Evolutionary conservation across 2,329 filamentous ascomycete genomes (phyloP), one percentile per base, ranked within the genome.

Genomic region (Hymenoscyphus albidus): DNA sequence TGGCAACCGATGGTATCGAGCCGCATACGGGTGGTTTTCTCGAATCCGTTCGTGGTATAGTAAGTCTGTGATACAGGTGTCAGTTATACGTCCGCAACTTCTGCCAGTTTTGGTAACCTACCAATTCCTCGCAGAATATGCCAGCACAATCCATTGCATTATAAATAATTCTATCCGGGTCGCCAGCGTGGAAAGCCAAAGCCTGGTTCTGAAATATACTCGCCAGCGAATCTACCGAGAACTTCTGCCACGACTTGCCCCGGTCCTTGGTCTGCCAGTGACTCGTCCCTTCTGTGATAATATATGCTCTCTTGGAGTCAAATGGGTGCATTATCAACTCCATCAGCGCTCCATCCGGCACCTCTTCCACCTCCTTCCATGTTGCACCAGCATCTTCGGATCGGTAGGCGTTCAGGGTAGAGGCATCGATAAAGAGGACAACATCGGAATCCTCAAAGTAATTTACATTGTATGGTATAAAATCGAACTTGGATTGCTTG

Each of bases 401-500:
- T 66, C 91, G 88, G 77, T 88, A 93, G 61, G 96, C 82, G 67
- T 86, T 86, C 65, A 83, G 82, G 51, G 83, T 83, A 14, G 82
- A 77, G 59, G 80, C 74, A 75, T 96, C 90, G 72, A 89, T 87
- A 74, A 92, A 88, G 57, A 98, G 78, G 65, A 96, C 82, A 61
- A 90, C 85, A 76, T 97, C 89, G 70, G 91, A 93, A 76, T 94
- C 91, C 74, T 95, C 89, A 75, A 99, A 98, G 79, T 97, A 99
- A 78, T 90, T 90, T 69, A 97, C 80, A 75, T 88, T 87, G 62
- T 79, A 75, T 0, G 92, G 91, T 62, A 82, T 78, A 72, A 87
- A 81, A 56, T 89, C 80, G 78, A 97, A 91, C 58, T 83, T 78
- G 62, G 81, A 90, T 65, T 82, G 79, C 67, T 83, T 81, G 72